A percentile compares a stretch with the other conserved stretches of the same genome.
phyloP scores from a whole-genome alignment of 371 early-diverging fungal species.

The Zychaea mexicana region DNA sequence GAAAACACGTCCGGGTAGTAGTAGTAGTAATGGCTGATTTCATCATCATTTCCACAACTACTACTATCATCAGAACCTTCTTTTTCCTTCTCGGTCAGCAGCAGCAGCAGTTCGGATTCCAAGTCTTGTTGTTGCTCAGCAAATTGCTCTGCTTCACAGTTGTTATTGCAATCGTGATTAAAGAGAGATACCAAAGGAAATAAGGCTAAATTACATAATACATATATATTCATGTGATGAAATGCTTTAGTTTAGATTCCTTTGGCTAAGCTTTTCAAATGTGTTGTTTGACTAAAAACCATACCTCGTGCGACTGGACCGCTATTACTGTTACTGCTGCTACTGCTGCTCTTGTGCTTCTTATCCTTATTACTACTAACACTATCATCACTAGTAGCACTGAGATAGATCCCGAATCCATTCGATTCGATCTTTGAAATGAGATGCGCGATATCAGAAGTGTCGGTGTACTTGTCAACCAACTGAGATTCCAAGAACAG shows the following conservation, averaged over 20 bases:
- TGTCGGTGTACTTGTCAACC: neutral
- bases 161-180: constrained; percentile 56
- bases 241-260: too few species aligned
- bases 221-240: neutral
- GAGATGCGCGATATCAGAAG: constrained; percentile 35
- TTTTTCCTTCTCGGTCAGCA: neutral
- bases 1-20: constrained; percentile 26
- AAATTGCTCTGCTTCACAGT: constrained; percentile 42
- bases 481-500: constrained; percentile 29
- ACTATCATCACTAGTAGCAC: too few species aligned
- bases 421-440: constrained; percentile 55
- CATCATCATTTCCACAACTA: too few species aligned
- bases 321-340: neutral
- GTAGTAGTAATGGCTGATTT: neutral
- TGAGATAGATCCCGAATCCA: constrained; percentile 52
- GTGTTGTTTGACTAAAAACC: too few species aligned
- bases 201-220: constrained; percentile 14
- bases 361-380: too few species aligned
- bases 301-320: constrained; percentile 25
- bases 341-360: too few species aligned
- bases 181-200: constrained; percentile 30
- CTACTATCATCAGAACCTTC: neutral
- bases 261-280: too few species aligned
- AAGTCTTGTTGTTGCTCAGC: constrained; percentile 18
- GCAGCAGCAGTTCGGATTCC: neutral